Base-by-base conservation (phyloP, 768 basidiomycete genomes). In the Lactarius trivialis region DNA sequence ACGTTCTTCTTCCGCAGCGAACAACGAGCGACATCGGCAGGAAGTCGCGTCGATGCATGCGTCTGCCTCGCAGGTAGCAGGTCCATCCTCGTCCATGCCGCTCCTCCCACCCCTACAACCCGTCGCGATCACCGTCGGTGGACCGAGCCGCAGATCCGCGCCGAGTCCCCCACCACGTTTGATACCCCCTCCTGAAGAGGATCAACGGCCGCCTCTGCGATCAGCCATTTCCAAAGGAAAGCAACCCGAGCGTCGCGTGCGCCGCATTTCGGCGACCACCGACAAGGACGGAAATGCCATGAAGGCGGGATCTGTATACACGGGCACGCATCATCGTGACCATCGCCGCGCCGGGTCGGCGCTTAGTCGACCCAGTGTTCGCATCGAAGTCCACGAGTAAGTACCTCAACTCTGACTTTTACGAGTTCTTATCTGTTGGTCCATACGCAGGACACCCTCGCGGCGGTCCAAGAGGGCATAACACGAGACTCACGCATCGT, bases 11-110 rank as follows among this genome's bases (percentile, higher is more conserved):
- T 65, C 65, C 39, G 63, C 66, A 53, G 68, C 60, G 53, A 67
- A 68, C 50, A 63, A 67, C 1, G 71, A 71, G 57, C 68, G 72
- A 58, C 61, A 70, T 58, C 68, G 36, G 34, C 67, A 58, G 34
- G 65, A 66, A 32, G 45, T 59, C 4, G 65, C 65, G 14, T 63
- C 65, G n/a, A 51, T 65, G 30, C 60, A 63, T 17, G 55, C 60
- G 30, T 52, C 65, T 14, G 61, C 62, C n/a, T 66, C 65, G n/a
- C 65, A 64, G 33, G 58, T 56, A 12, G 61, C 54, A 4, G 56
- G 56, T 17, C 60, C 61, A 5, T 52, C 65, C 6, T 63, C 61
- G 7, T 57, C 65, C 48, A 3, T 43, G 21, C 34, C 58, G 8
- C 30, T 34, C 14, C 61, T 43, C 54, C 58, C 57, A 12, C n/a